Percentiles rank a stretch among this genome's conserved stretches.
Evolutionary conservation across 352 stramenopile genomes (phyloP).

Genomic region (Plasmopara muralis): DNA sequence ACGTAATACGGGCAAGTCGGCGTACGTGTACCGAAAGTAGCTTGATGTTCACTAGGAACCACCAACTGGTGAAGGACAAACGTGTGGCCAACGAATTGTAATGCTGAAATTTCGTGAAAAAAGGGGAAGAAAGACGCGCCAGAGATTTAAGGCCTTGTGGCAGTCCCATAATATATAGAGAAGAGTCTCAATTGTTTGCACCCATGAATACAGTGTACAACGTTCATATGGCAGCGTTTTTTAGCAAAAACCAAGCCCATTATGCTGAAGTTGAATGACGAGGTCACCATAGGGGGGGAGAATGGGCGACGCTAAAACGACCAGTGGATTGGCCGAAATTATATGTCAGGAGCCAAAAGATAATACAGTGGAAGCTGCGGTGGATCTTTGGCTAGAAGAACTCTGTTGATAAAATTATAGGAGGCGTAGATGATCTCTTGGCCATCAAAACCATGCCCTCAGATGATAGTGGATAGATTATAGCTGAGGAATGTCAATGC

Average conservation of each 20-base stretch:
- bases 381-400: not conserved
- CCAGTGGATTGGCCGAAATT: not conserved
- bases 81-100: no score
- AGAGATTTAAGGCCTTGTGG: no score
- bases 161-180: no score
- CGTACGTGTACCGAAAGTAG: not conserved
- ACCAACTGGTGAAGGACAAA: no score
- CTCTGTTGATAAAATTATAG: not conserved
- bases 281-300: not conserved
- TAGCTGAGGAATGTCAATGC: no score
- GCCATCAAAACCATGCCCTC: not conserved
- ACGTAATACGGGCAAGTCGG: slow-evolving; percentile 5
- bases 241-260: not conserved
- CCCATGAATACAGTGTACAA: not conserved
- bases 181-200: not conserved
- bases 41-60: no score
- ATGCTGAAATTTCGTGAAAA: no score
- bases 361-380: not conserved
- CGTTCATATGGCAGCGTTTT: not conserved
- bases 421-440: not conserved
- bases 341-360: not conserved
- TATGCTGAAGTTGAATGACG: not conserved
- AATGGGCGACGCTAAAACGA: not conserved
- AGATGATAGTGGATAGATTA: not conserved
- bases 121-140: no score